Evolutionary conservation across 129 eudicot genomes (phyloP), one percentile per base, ranked within the genome.

Genomic region (Tanacetum coccineum): DNA sequence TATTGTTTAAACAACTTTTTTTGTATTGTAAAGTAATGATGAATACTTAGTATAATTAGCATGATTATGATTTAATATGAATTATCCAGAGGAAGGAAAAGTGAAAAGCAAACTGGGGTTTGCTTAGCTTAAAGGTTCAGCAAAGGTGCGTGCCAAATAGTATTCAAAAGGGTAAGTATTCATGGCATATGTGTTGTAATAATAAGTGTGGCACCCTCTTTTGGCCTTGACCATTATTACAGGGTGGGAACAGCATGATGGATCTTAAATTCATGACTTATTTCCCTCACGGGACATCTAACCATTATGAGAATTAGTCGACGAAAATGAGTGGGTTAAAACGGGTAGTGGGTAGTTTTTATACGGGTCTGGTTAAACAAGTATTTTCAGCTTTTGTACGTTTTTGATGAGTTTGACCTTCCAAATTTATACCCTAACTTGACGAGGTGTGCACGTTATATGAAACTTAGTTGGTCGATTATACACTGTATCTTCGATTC

Each of bases 41-140:
- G 30, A 36, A 49, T 49, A 49, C 59, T 21, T 18, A 8, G 57
- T 53, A 59, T 36, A 50, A 70, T 5, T 42, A 25, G 39, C 51
- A 59, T 59, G 67, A 75, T 67, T 51, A 75, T 61, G 52, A 26
- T 11, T 40, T 22, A 32, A 67, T 64, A 5, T 53, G 42, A 42
- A 4, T 63, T 46, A 22, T 9, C 18, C 2, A 40, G 0, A 13
- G 22, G 19, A 68, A 62, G 57, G 60, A 14, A 64, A 72, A 53
- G 44, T 60, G 60, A 48, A 67, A 66, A 54, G 48, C 64, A 70
- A 49, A 13, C 25, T 81, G 64, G 66, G 28, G 69, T 67, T 76
- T 67, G 74, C 84, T 76, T 79, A 69, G 80, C 87, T 83, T 83
- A 57, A 79, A 79, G 82, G 81, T 66, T 45, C 84, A 79, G 87